Evolutionary conservation across 257 asterid species (phyloP).

Genomic region (Rubia yunnanensis): DNA sequence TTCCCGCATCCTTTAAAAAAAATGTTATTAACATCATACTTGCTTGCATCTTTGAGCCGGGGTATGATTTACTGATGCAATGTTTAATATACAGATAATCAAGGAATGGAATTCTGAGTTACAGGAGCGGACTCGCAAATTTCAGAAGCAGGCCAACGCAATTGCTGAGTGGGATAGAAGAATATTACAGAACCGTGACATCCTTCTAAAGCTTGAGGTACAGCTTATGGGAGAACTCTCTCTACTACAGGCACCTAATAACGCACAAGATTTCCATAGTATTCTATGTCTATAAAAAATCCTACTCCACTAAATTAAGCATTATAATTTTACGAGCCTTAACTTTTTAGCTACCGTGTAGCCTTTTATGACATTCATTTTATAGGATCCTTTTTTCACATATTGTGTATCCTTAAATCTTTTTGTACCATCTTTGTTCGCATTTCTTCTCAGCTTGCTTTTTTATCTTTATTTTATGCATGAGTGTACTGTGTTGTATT

Average conservation of each 20-base stretch:
- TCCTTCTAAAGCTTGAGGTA: constrained; percentile 92
- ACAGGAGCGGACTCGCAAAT: constrained; percentile 82
- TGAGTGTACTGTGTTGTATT: neutral
- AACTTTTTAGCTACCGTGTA: neutral
- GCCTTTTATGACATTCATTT: neutral
- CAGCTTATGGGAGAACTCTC: neutral
- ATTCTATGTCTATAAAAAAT: neutral
- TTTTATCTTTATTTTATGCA: neutral
- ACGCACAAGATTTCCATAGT: neutral
- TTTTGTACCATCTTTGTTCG: neutral
- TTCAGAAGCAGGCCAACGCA: constrained; percentile 88
- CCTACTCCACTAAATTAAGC: neutral
- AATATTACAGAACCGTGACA: constrained; percentile 88
- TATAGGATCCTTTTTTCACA: neutral
- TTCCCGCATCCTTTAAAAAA: too few relatives aligned
- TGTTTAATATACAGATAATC: constrained; percentile 54
- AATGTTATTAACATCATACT: neutral
- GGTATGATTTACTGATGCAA: neutral
- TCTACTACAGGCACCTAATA: neutral
- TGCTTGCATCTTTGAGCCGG: neutral
- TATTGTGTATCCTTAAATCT: neutral
- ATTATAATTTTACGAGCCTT: neutral
- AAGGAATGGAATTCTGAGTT: constrained; percentile 96
- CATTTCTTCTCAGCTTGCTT: neutral
- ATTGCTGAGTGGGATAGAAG: constrained; percentile 96